Conservation (phyloP, 2,329 filamentous ascomycete species). For the Rhinocladiella similis region DNA sequence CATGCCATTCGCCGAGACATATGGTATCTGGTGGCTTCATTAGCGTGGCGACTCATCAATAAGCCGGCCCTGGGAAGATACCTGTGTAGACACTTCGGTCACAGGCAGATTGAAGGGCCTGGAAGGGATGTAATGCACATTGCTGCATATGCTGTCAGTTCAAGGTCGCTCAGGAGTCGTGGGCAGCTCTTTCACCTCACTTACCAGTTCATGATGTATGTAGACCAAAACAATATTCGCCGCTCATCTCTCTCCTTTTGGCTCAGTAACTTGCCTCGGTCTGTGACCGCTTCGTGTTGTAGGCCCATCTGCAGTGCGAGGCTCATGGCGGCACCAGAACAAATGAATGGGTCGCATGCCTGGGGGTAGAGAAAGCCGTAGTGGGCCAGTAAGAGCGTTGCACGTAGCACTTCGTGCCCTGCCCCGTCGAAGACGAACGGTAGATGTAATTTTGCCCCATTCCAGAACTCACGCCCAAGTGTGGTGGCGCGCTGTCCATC, state of each 20-base stretch:
- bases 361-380: not conserved
- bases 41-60: too few relatives aligned
- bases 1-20: not conserved
- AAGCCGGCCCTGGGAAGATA: too few relatives aligned
- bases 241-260: not conserved
- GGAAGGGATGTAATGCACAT: too few relatives aligned
- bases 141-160: too few relatives aligned
- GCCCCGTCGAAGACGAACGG: not conserved
- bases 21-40: not conserved
- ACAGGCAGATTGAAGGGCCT: too few relatives aligned
- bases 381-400: not conserved
- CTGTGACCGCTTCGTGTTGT: not conserved
- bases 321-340: not conserved
- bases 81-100: too few relatives aligned
- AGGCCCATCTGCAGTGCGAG: not conserved
- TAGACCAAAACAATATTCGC: not conserved
- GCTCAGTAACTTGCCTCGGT: not conserved
- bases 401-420: not conserved
- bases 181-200: too few relatives aligned
- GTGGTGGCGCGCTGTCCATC: not conserved
- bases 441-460: not conserved
- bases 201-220: slow-evolving; percentile 1
- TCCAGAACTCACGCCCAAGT: not conserved
- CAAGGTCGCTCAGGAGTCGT: too few relatives aligned
- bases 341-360: not conserved